phyloP scores from a whole-genome alignment of 2,329 filamentous ascomycete species.

The Microdochium paspali region DNA sequence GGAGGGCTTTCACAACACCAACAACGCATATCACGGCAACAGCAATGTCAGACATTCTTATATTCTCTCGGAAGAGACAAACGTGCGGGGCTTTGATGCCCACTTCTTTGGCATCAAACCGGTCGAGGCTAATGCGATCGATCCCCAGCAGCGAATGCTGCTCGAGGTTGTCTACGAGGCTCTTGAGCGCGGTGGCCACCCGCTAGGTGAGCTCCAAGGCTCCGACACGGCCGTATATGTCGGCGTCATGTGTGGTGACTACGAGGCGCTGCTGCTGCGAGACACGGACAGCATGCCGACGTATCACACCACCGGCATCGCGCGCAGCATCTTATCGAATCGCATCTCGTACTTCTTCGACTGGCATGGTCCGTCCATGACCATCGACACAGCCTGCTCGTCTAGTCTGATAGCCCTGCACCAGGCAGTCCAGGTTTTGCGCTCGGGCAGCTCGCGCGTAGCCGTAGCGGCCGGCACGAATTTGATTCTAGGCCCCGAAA shows the following conservation, averaged over 20 bases:
- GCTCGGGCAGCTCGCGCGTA: slow-evolving; percentile 26
- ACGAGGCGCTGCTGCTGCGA: too few species aligned
- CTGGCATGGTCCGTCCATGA: slow-evolving; percentile 26
- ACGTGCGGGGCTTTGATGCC: slow-evolving; percentile 19
- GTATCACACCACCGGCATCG: slow-evolving; percentile 23
- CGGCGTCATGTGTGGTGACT: slow-evolving; percentile 9
- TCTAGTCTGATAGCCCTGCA: slow-evolving; percentile 26
- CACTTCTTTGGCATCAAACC: slow-evolving; percentile 24
- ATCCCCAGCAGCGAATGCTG: slow-evolving; percentile 20
- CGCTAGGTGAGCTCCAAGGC: background rate
- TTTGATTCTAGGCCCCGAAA: slow-evolving; percentile 30
- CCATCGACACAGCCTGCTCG: slow-evolving; percentile 31
- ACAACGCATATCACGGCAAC: slow-evolving; percentile 20
- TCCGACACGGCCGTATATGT: background rate
- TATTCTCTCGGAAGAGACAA: slow-evolving; percentile 16
- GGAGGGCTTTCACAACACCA: slow-evolving; percentile 9
- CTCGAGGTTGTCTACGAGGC: slow-evolving; percentile 25
- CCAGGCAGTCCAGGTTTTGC: slow-evolving; percentile 27
- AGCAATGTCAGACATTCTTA: slow-evolving; percentile 18
- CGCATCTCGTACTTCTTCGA: slow-evolving; percentile 30
- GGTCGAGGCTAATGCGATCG: slow-evolving; percentile 22
- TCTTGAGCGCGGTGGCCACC: slow-evolving; percentile 20
- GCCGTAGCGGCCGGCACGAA: slow-evolving; percentile 34
- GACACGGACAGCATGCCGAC: slow-evolving; percentile 10
- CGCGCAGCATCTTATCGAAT: slow-evolving; percentile 24